Evolutionary conservation across 78 protist species (phyloP).

Genomic region (Isochrysis galbana): DNA sequence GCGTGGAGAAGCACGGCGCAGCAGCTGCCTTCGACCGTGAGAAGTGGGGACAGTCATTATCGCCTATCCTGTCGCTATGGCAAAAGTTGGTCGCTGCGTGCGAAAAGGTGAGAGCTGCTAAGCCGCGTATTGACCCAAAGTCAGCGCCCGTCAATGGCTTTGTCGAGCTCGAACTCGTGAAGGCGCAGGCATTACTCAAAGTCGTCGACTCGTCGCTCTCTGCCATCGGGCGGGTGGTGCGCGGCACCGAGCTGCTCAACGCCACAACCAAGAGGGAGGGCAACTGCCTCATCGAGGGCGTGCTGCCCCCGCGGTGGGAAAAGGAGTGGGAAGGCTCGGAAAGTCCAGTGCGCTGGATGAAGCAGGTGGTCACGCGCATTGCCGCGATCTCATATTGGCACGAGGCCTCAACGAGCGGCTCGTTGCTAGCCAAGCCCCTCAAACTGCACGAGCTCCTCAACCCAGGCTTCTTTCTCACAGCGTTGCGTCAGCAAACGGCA

Average conservation of each 20-base stretch:
- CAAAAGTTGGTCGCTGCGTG: background rate
- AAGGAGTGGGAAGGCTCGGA: constrained; percentile 70
- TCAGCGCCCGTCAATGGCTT: background rate
- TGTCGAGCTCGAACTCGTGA: background rate
- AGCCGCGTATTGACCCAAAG: too few relatives aligned
- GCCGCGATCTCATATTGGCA: background rate
- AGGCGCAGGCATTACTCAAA: background rate
- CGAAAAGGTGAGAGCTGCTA: too few relatives aligned
- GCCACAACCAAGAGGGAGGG: constrained; percentile 8
- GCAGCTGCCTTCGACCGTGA: constrained; percentile 27
- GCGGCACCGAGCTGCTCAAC: constrained; percentile 58
- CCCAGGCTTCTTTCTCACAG: constrained; percentile 70
- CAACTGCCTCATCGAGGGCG: constrained; percentile 22
- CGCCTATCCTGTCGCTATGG: constrained; percentile 40
- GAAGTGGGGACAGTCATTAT: background rate
- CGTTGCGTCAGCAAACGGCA: constrained; percentile 76
- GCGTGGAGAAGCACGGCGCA: background rate
- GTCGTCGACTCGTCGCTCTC: constrained; percentile 6
- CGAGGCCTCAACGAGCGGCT: background rate
- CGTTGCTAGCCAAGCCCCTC: constrained; percentile 38
- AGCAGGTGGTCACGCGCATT: background rate
- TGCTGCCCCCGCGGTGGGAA: constrained; percentile 64
- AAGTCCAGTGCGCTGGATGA: constrained; percentile 28
- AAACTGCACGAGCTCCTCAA: constrained; percentile 57
- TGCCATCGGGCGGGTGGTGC: constrained; percentile 41